Percentiles rank a stretch among this genome's conserved stretches.
These are phyloP conservation scores for Pezicula rhizophila DNA, from an alignment of 2,329 filamentous ascomycete species.

Conservation along the genomic window DNA sequence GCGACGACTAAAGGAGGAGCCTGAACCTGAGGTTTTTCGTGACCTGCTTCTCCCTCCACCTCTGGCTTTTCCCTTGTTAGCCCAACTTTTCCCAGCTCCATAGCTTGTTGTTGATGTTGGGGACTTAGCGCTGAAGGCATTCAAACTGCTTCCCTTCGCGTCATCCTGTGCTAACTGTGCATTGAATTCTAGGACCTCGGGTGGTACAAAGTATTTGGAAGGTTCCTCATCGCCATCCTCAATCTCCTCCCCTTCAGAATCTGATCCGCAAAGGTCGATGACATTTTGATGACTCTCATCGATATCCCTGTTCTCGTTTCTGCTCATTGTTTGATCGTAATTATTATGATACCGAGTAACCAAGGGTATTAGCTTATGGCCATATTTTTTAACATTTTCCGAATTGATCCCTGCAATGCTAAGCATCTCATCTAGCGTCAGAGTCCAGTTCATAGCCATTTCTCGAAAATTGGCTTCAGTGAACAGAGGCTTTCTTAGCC, in stretches of 20 bases:
- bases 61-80: background rate
- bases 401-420: constrained; percentile 56
- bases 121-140: constrained; percentile 4
- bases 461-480: constrained; percentile 62
- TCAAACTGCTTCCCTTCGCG: constrained; percentile 6
- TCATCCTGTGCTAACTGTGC: background rate
- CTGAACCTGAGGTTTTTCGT: background rate
- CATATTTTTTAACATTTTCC: constrained; percentile 57
- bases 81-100: background rate
- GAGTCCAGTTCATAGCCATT: constrained; percentile 68
- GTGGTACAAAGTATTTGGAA: background rate
- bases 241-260: constrained; percentile 3
- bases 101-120: background rate
- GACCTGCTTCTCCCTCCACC: too few relatives aligned
- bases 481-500: constrained; percentile 55
- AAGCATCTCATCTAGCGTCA: constrained; percentile 53
- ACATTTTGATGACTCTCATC: constrained; percentile 35
- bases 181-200: too few relatives aligned
- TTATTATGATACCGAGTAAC: constrained; percentile 41
- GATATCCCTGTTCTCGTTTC: constrained; percentile 17
- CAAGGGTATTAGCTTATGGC: constrained; percentile 53
- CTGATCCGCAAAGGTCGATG: constrained; percentile 41
- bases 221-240: constrained; percentile 10
- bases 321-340: constrained; percentile 44
- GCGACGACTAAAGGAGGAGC: background rate